A percentile compares a stretch with the other conserved stretches of the same genome.
These are phyloP conservation scores for Kwoniella heveanensis DNA, from an alignment of 768 basidiomycete genomes.

Conservation along the genomic window DNA sequence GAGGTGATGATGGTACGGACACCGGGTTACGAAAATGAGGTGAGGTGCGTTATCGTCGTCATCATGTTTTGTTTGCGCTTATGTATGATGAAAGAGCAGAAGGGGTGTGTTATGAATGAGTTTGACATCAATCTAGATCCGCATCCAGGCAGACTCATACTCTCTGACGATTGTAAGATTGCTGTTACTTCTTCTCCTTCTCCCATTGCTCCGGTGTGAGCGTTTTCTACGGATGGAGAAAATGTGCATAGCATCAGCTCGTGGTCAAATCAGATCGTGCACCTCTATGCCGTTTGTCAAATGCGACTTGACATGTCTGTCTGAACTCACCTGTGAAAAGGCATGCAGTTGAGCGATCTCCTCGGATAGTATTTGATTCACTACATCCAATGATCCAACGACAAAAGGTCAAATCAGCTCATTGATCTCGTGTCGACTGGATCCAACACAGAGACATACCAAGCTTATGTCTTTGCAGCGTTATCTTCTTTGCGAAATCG, in stretches of 20 bases:
- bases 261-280: no score
- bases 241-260: background rate
- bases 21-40: no score
- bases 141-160: no score
- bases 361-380: conserved; percentile 49
- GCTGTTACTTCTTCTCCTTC: conserved; percentile 32
- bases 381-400: conserved; percentile 18
- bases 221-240: conserved; percentile 41
- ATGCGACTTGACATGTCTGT: no score
- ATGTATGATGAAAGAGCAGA: no score
- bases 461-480: conserved; percentile 52
- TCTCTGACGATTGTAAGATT: no score
- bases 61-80: no score
- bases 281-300: background rate
- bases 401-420: background rate
- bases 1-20: no score
- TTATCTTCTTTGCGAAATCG: conserved; percentile 52
- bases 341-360: conserved; percentile 52
- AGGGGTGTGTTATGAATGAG: no score
- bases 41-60: no score
- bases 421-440: no score
- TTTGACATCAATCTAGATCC: no score
- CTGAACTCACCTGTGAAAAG: conserved; percentile 51
- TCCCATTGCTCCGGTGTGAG: conserved; percentile 53
- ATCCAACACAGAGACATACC: conserved; percentile 38